phyloP scores from a whole-genome alignment of 108 stramenopile species.

The Nitzschia sp. region DNA sequence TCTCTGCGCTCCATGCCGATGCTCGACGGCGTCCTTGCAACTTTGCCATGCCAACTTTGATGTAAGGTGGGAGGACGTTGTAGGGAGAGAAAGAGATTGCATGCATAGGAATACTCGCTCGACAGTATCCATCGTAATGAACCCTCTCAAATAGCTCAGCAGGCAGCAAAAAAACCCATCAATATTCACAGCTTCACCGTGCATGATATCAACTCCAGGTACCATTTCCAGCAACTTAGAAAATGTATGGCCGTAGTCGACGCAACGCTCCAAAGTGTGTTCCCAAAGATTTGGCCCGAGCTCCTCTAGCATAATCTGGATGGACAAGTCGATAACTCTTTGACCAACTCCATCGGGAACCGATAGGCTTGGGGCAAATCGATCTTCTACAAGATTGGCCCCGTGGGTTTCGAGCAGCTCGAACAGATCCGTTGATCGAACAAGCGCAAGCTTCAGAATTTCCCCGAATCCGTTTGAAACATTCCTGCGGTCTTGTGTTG shows the following conservation, averaged over 20 bases:
- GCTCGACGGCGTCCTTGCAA: slow-evolving; percentile 93
- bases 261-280: slow-evolving; percentile 86
- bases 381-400: slow-evolving; percentile 68
- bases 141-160: slow-evolving; percentile 84
- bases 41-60: slow-evolving; percentile 86
- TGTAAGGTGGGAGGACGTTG: slow-evolving; percentile 67
- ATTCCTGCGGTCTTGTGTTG: slow-evolving; percentile 83
- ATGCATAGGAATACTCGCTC: slow-evolving; percentile 85
- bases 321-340: slow-evolving; percentile 91
- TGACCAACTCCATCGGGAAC: slow-evolving; percentile 69
- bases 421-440: slow-evolving; percentile 88
- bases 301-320: slow-evolving; percentile 97
- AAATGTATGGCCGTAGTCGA: slow-evolving; percentile 96
- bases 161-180: slow-evolving; percentile 95
- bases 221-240: slow-evolving; percentile 95
- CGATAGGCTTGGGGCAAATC: slow-evolving; percentile 54
- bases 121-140: slow-evolving; percentile 79
- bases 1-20: slow-evolving; percentile 92
- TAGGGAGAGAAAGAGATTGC: slow-evolving; percentile 81
- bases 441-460: slow-evolving; percentile 93
- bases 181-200: slow-evolving; percentile 97
- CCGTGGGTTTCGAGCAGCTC: slow-evolving; percentile 93
- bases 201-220: slow-evolving; percentile 93
- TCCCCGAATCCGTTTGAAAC: slow-evolving; percentile 95
- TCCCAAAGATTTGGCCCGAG: slow-evolving; percentile 98